Evolutionary conservation across 805 yeast species (phyloP).

Genomic region (Starmerella apicola): DNA sequence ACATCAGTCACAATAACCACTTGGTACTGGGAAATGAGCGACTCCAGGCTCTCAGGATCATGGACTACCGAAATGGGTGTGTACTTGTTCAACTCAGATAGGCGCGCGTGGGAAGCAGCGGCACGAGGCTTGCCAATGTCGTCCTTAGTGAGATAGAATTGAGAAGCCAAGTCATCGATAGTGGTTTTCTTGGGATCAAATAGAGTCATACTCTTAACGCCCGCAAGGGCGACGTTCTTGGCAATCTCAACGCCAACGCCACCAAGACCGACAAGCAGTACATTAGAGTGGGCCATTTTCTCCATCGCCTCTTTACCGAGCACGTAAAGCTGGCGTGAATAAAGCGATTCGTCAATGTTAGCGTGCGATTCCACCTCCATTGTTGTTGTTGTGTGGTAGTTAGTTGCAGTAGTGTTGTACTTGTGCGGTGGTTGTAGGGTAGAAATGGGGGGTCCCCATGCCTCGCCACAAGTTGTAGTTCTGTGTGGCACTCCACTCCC

Average conservation of each 20-base stretch:
- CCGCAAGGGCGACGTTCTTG: conserved; percentile 91
- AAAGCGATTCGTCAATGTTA: conserved; percentile 77
- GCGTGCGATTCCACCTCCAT: background rate
- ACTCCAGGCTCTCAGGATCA: conserved; percentile 36
- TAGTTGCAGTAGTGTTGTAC: too few species aligned
- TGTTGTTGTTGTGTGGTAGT: background rate
- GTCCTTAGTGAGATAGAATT: conserved; percentile 59
- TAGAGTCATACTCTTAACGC: conserved; percentile 80
- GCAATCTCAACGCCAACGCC: conserved; percentile 96
- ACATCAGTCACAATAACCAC: conserved; percentile 83
- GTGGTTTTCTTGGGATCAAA: conserved; percentile 67
- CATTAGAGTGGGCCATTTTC: conserved; percentile 87
- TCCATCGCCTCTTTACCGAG: conserved; percentile 97
- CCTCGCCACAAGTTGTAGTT: too few species aligned
- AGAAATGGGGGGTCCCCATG: too few species aligned
- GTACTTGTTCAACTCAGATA: conserved; percentile 77
- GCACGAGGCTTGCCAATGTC: conserved; percentile 80
- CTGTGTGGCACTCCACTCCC: too few species aligned
- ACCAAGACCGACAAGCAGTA: conserved; percentile 76
- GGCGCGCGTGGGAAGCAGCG: conserved; percentile 46
- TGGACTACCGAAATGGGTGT: conserved; percentile 67
- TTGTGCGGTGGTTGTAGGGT: too few species aligned
- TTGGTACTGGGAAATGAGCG: conserved; percentile 45
- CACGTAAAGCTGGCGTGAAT: conserved; percentile 91
- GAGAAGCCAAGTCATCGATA: conserved; percentile 70